phyloP scores from a whole-genome alignment of 2,329 filamentous ascomycete genomes.

The Ustulina deusta region DNA sequence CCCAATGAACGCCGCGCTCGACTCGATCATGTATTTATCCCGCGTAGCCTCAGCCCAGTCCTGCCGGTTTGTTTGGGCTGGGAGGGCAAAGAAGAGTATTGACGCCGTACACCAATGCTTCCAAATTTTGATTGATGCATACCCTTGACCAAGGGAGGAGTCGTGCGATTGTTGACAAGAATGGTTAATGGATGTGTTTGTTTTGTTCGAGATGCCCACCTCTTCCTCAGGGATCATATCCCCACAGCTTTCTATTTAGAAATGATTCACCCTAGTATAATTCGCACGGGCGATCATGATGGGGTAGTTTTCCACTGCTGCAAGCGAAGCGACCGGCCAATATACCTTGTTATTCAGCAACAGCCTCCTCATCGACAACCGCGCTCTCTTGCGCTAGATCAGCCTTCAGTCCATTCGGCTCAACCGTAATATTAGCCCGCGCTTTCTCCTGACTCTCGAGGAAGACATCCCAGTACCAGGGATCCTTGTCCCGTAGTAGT shows the following conservation, averaged over 20 bases:
- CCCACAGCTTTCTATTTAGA: background rate
- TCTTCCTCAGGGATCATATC: background rate
- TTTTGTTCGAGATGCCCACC: background rate
- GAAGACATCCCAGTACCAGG: constrained; percentile 73
- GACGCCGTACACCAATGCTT: constrained; percentile 17
- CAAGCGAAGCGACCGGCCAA: background rate
- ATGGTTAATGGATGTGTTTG: background rate
- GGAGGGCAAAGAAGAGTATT: background rate
- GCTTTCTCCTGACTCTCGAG: constrained; percentile 72
- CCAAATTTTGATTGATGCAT: constrained; percentile 5
- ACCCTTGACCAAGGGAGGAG: background rate
- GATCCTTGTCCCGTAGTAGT: constrained; percentile 69
- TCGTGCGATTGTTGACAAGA: background rate
- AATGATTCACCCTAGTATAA: background rate
- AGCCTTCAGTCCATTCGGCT: constrained; percentile 39
- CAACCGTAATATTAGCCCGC: constrained; percentile 62
- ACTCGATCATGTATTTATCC: constrained; percentile 19
- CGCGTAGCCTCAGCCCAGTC: background rate
- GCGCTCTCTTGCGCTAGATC: constrained; percentile 38
- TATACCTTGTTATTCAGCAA: constrained; percentile 51
- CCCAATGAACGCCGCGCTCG: constrained; percentile 32
- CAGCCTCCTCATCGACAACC: constrained; percentile 56
- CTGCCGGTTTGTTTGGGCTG: background rate
- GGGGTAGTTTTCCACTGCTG: background rate
- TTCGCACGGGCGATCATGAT: background rate